Evolutionary conservation across 2,329 filamentous ascomycete genomes (phyloP).

Genomic region (Monilinia polystroma): DNA sequence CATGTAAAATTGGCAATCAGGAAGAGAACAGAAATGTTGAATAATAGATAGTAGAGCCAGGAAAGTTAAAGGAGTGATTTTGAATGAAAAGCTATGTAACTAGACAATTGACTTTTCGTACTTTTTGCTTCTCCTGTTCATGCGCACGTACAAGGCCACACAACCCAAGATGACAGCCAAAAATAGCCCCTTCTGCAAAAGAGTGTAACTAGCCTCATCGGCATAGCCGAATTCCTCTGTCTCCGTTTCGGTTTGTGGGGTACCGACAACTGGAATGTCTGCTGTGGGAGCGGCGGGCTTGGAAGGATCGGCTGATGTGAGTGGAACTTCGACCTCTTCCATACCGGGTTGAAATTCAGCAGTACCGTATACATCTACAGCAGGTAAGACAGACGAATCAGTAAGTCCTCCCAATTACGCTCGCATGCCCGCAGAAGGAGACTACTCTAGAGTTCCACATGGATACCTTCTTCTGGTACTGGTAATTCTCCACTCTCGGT

Average conservation of each 20-base stretch:
- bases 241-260: constrained; percentile 3
- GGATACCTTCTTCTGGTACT: constrained; percentile 88
- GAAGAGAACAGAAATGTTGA: background rate
- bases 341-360: constrained; percentile 39
- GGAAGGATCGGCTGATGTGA: constrained; percentile 24
- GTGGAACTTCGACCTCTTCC: constrained; percentile 33
- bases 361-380: constrained; percentile 37
- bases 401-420: constrained; percentile 33
- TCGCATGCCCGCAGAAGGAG: constrained; percentile 29
- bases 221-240: constrained; percentile 26
- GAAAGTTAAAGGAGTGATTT: background rate
- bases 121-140: constrained; percentile 40
- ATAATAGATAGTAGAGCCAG: background rate
- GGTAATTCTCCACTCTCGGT: constrained; percentile 80
- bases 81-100: constrained; percentile 25
- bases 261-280: constrained; percentile 30
- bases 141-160: constrained; percentile 48
- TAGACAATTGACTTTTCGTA: constrained; percentile 38
- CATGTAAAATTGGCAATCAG: background rate
- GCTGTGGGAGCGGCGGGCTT: constrained; percentile 24
- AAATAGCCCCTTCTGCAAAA: constrained; percentile 52
- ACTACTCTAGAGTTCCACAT: constrained; percentile 73
- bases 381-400: constrained; percentile 36
- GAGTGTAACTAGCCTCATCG: constrained; percentile 42
- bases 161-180: constrained; percentile 50